Evolutionary conservation across 345 rosid genomes (phyloP), one percentile per base, ranked within the genome.

Genomic region (Eucalyptus curtisii): DNA sequence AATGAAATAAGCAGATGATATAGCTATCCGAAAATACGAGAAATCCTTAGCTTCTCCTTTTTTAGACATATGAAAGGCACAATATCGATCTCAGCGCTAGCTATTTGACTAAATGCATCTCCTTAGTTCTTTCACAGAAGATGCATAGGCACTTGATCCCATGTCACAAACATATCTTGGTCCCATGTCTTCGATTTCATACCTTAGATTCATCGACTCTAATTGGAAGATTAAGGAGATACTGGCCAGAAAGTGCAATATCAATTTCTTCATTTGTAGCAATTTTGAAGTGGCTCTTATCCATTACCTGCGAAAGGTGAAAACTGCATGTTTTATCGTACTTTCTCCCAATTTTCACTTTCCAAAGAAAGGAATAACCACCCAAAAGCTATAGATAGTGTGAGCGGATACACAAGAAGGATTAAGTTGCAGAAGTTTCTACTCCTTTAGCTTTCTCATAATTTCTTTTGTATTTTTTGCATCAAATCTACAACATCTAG

Each of bases 171-270:
- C 47, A 76, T 40, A 37, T 37, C 47, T 76, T 53, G 59, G 20
- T 24, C 9, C 68, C 86, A 82, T 47, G 53, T 8, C 10, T 40
- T 88, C 71, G 88, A 86, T 82, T 84, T 86, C 88, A 91, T 89
- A 97, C 99, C 99, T 96, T 97, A 25, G 98, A 92, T 86, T 97
- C 98, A 89, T 97, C 97, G 88, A 97, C 99, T 71, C 90, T 89
- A 88, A 97, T 97, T 87, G 99, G 99, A 91, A 97, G 98, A 93
- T 96, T 96, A 30, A 95, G 92, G 91, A 95, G 99, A 90, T 97
- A 97, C 91, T 97, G 99, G 84, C 97, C 99, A 37, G 96, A 92
- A 50, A 88, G 97, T 86, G 99, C 99, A 92, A 97, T 93, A 48
- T 95, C 97, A 89, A 95, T 94, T 95, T 97, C 99, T 13, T 96